Conservation (phyloP, 2,329 filamentous ascomycete species). For the Neonectria neomacrospora region DNA sequence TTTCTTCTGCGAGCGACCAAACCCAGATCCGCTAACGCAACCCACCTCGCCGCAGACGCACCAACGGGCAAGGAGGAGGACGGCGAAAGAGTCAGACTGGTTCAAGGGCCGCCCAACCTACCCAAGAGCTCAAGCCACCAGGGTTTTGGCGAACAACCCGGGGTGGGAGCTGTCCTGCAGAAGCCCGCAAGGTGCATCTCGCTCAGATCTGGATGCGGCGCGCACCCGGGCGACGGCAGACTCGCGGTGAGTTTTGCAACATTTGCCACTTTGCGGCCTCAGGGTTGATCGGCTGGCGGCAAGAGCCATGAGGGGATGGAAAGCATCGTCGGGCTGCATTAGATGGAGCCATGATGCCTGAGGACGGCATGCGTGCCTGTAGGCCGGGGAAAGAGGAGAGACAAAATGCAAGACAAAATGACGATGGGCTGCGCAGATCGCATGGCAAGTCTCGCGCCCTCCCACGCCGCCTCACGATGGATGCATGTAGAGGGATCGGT, state of each 20-base stretch:
- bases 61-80: not conserved
- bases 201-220: not conserved
- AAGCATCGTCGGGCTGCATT: not conserved
- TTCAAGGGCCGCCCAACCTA: slow-evolving; percentile 4
- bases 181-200: not conserved
- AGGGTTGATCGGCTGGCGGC: not conserved
- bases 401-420: not conserved
- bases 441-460: slow-evolving; percentile 11
- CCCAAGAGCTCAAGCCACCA: slow-evolving; percentile 15
- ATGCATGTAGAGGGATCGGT: not conserved
- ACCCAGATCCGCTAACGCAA: too few species aligned
- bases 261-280: slow-evolving; percentile 8
- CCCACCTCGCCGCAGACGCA: not conserved
- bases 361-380: not conserved
- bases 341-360: not conserved
- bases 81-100: slow-evolving; percentile 7
- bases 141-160: slow-evolving; percentile 4
- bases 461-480: not conserved
- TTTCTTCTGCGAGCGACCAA: too few species aligned
- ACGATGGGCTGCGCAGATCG: slow-evolving; percentile 7
- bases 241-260: not conserved
- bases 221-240: not conserved
- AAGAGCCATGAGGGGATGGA: not conserved
- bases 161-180: not conserved
- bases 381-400: not conserved